Conservation (phyloP, 768 basidiomycete genomes). For the Xanthoconium purpureum region DNA sequence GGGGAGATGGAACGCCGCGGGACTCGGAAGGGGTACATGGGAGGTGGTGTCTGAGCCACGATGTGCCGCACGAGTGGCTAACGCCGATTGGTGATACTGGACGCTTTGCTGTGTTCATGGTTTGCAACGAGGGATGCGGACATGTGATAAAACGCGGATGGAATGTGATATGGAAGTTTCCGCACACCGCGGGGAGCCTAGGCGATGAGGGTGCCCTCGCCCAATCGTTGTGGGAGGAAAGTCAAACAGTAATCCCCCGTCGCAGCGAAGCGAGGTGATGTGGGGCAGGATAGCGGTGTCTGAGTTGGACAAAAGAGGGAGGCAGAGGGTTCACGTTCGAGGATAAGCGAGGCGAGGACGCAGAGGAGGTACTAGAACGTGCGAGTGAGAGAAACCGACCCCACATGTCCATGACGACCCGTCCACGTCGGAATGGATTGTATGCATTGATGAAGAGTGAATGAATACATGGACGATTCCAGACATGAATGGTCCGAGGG, state of each 20-base stretch:
- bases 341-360: not conserved
- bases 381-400: not conserved
- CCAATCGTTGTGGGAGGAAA: not conserved
- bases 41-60: not conserved
- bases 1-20: not conserved
- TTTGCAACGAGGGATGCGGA: not conserved
- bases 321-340: not conserved
- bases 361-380: not conserved
- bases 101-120: too few species aligned
- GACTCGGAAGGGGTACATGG: not conserved
- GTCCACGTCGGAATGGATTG: not conserved
- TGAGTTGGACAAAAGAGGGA: not conserved
- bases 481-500: not conserved
- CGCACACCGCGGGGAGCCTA: too few species aligned
- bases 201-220: not conserved
- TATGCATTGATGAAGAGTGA: not conserved
- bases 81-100: too few species aligned
- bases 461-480: not conserved
- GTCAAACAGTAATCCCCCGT: not conserved
- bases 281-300: not conserved
- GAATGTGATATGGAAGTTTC: not conserved
- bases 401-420: slow-evolving; percentile 3
- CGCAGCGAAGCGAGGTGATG: not conserved
- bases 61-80: too few species aligned
- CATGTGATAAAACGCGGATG: not conserved